Percentiles rank a stretch among this genome's conserved stretches.
Evolutionary conservation across 192 early-diverging fungal genomes (phyloP).

Genomic region (Podila epigama): DNA sequence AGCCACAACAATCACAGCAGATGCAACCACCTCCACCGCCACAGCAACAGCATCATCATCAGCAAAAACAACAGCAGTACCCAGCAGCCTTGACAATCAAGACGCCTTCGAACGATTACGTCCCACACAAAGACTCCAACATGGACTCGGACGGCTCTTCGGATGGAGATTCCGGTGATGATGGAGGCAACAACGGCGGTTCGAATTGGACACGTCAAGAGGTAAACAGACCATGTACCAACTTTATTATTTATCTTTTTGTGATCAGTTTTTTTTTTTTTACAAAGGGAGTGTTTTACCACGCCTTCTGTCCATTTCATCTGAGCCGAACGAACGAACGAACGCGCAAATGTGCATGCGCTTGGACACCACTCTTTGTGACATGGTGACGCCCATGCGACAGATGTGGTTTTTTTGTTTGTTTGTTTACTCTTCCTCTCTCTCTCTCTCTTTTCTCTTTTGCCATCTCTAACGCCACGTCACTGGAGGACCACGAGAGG

Average conservation of each 20-base stretch:
- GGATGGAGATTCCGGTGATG: slow-evolving; percentile 24
- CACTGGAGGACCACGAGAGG: background rate
- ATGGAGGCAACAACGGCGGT: slow-evolving; percentile 15
- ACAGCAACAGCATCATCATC: slow-evolving; percentile 5
- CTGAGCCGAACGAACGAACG: too few species aligned
- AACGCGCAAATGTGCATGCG: too few species aligned
- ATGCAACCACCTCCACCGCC: background rate
- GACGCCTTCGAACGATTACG: background rate
- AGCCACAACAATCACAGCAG: background rate
- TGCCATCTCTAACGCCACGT: background rate
- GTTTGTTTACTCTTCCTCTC: background rate
- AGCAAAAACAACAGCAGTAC: slow-evolving; percentile 5
- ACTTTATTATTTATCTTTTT: background rate
- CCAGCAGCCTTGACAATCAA: background rate
- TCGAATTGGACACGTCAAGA: slow-evolving; percentile 37
- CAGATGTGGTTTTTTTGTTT: slow-evolving; percentile 1
- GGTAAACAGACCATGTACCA: slow-evolving; percentile 15
- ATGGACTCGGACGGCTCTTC: slow-evolving; percentile 43
- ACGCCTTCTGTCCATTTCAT: too few species aligned
- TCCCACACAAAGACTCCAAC: slow-evolving; percentile 3
- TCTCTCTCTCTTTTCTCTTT: background rate
- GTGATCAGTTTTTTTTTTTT: background rate
- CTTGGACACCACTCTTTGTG: too few species aligned
- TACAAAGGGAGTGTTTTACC: too few species aligned
- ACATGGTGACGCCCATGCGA: too few species aligned